These are phyloP conservation scores for Aegilops sharonensis DNA, from an alignment of 176 grass and related monocot genomes.

Conservation along the genomic window DNA sequence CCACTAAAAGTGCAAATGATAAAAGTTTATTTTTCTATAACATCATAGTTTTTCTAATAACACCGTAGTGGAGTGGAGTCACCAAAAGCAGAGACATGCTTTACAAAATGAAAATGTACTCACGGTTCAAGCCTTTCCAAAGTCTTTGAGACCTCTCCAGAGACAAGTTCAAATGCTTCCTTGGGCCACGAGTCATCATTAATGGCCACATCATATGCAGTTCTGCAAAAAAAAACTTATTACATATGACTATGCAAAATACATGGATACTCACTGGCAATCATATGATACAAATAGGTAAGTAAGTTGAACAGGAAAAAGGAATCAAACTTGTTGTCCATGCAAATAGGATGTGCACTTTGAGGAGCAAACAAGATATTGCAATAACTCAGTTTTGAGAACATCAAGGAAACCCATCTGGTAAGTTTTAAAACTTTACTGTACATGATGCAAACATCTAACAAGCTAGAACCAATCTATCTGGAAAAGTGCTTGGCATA, in stretches of 20 bases:
- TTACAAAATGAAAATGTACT: constrained; percentile 35
- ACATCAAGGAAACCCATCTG: not conserved
- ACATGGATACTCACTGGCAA: not conserved
- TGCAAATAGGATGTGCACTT: not conserved
- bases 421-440: too few species aligned
- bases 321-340: not conserved
- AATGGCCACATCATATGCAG: constrained; percentile 93
- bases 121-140: constrained; percentile 94
- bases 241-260: not conserved
- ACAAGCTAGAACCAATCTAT: not conserved
- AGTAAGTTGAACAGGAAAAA: not conserved
- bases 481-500: not conserved
- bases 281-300: not conserved
- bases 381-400: not conserved
- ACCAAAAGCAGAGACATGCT: constrained; percentile 10
- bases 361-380: not conserved
- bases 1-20: constrained; percentile 47
- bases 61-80: not conserved
- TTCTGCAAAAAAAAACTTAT: constrained; percentile 45
- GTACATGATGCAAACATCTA: not conserved
- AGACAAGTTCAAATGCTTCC: constrained; percentile 71
- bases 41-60: not conserved
- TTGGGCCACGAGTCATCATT: constrained; percentile 91
- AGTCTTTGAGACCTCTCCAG: constrained; percentile 71
- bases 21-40: constrained; percentile 15